A percentile compares a stretch with the other conserved stretches of the same genome.
Evolutionary conservation across 2,329 filamentous ascomycete species (phyloP).

Genomic region (Arthrobotrys iridis): DNA sequence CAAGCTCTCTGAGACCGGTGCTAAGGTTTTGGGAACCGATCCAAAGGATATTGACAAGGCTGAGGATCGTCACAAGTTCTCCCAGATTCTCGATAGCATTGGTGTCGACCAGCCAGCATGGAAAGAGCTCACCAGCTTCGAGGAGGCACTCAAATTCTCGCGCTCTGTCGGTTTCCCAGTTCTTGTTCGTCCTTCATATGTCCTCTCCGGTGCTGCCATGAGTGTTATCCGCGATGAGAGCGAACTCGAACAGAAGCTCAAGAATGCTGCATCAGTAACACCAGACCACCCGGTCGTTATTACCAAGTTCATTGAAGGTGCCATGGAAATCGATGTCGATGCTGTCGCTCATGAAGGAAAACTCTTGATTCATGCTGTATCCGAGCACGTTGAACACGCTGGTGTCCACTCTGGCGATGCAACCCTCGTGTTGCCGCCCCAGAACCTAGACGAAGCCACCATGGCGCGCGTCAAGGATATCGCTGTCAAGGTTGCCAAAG

Average conservation of each 20-base stretch:
- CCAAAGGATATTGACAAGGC: constrained; percentile 96
- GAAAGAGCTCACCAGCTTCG: constrained; percentile 93
- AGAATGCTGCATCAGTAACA: constrained; percentile 87
- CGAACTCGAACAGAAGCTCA: constrained; percentile 93
- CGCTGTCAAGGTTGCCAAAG: constrained; percentile 92
- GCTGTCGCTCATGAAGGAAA: constrained; percentile 87
- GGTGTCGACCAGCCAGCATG: constrained; percentile 96
- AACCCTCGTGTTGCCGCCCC: constrained; percentile 89
- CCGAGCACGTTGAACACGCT: constrained; percentile 94
- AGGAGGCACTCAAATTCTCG: constrained; percentile 87
- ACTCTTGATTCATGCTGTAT: constrained; percentile 88
- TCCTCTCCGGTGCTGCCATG: constrained; percentile 97
- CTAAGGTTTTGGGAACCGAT: constrained; percentile 90
- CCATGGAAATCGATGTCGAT: constrained; percentile 95
- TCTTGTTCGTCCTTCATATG: constrained; percentile 91
- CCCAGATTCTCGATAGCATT: constrained; percentile 94
- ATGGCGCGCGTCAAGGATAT: constrained; percentile 94
- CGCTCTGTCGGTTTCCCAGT: constrained; percentile 89
- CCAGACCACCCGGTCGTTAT: constrained; percentile 98
- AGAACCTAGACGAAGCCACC: constrained; percentile 77
- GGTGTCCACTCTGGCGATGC: constrained; percentile 98
- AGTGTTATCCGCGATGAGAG: constrained; percentile 89
- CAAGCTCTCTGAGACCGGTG: constrained; percentile 88
- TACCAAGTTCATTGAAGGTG: constrained; percentile 97
- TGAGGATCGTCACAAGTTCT: constrained; percentile 98